Percentiles rank a stretch among this genome's conserved stretches.
Evolutionary conservation across 2,329 filamentous ascomycete species (phyloP).

Genomic region (Aspergillus sojae): DNA sequence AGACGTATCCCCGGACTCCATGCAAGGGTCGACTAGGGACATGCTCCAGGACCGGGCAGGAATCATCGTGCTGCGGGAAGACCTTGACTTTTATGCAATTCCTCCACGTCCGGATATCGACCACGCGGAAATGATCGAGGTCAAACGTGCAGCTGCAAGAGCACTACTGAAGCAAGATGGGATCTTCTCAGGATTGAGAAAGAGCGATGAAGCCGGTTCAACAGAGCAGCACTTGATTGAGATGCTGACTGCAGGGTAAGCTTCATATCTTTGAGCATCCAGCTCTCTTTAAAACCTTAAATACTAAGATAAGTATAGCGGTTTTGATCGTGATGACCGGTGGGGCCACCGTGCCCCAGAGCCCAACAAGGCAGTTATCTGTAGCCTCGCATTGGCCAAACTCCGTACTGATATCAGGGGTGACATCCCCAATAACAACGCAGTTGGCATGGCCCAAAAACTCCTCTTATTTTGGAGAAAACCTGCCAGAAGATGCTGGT

Average conservation of each 20-base stretch:
- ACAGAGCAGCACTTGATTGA: constrained; percentile 98
- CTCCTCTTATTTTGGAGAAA: constrained; percentile 97
- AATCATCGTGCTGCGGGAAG: constrained; percentile 94
- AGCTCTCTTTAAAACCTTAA: background rate
- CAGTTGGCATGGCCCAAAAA: constrained; percentile 98
- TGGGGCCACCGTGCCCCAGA: constrained; percentile 98
- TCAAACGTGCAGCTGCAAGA: constrained; percentile 87
- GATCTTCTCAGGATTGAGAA: constrained; percentile 92
- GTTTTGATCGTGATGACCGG: constrained; percentile 91
- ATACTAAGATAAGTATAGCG: constrained; percentile 56
- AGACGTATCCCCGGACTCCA: constrained; percentile 71
- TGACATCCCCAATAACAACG: constrained; percentile 72
- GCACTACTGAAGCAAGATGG: constrained; percentile 87
- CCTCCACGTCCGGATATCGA: constrained; percentile 82
- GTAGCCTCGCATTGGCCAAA: constrained; percentile 89
- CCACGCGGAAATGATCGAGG: constrained; percentile 88
- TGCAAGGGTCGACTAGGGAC: constrained; percentile 70
- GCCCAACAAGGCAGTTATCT: constrained; percentile 97
- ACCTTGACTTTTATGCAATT: constrained; percentile 96
- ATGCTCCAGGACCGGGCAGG: constrained; percentile 86
- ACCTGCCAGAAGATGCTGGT: constrained; percentile 95
- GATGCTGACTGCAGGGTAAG: constrained; percentile 97
- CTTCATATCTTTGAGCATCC: background rate
- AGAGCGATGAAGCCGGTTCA: constrained; percentile 92
- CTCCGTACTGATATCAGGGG: constrained; percentile 86